phyloP scores from a whole-genome alignment of 192 early-diverging fungal genomes.

The Lunasporangiospora selenospora region DNA sequence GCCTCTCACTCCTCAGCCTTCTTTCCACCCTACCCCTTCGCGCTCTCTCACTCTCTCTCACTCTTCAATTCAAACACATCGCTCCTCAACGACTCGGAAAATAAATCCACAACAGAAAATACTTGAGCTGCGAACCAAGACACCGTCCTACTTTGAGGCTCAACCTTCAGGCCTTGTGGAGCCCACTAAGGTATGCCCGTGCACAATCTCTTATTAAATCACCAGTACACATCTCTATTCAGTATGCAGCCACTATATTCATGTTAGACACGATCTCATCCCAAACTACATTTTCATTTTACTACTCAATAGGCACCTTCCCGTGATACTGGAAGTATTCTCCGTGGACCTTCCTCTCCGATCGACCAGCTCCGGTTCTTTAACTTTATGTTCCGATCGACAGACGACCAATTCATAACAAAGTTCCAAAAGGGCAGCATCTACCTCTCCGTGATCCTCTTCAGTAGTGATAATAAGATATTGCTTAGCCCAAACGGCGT shows the following conservation, averaged over 20 bases:
- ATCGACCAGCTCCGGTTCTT: slow-evolving; percentile 37
- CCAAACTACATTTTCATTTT: neutral
- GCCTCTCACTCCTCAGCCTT: too few relatives aligned
- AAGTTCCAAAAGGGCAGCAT: slow-evolving; percentile 48
- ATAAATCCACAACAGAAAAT: too few relatives aligned
- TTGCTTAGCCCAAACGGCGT: slow-evolving; percentile 34
- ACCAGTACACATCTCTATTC: too few relatives aligned
- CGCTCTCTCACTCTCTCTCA: too few relatives aligned
- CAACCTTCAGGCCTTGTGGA: slow-evolving; percentile 11
- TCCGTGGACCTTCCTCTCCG: slow-evolving; percentile 24
- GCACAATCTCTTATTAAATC: too few relatives aligned
- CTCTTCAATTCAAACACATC: too few relatives aligned
- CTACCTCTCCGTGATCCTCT: slow-evolving; percentile 48
- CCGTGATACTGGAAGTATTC: slow-evolving; percentile 20
- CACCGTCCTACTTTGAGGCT: slow-evolving; percentile 26
- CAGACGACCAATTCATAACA: slow-evolving; percentile 39
- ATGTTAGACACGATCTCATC: neutral
- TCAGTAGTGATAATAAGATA: slow-evolving; percentile 53
- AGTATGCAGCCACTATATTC: too few relatives aligned
- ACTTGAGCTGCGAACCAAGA: slow-evolving; percentile 39
- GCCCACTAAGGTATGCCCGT: slow-evolving; percentile 31
- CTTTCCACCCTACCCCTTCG: too few relatives aligned
- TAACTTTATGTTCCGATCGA: slow-evolving; percentile 25
- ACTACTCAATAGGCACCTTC: neutral
- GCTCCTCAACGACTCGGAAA: too few relatives aligned